Conservation (phyloP, 2,329 filamentous ascomycete species). For the Trematosphaeria pertusa region DNA sequence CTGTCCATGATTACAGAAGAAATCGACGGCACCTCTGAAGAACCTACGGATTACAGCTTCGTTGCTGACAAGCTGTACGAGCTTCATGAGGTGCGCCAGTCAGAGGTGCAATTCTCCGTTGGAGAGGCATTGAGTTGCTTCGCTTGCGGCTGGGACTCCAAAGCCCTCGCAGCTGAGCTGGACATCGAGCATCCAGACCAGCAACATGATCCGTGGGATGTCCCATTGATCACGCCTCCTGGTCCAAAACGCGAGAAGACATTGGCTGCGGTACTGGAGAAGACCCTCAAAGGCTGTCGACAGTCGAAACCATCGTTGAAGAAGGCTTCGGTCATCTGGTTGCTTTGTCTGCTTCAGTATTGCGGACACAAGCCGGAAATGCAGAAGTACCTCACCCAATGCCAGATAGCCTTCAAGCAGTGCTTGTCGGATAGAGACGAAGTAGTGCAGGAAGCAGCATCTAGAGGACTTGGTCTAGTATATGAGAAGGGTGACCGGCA, state of each 20-base stretch:
- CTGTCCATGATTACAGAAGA: constrained; percentile 69
- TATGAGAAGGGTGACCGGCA: constrained; percentile 89
- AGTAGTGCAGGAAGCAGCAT: constrained; percentile 93
- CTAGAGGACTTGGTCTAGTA: constrained; percentile 86
- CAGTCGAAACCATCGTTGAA: constrained; percentile 86
- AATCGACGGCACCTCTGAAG: constrained; percentile 40
- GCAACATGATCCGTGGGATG: constrained; percentile 39
- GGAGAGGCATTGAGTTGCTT: constrained; percentile 86
- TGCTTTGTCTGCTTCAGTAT: constrained; percentile 89
- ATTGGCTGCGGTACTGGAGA: constrained; percentile 68
- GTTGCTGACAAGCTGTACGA: constrained; percentile 74
- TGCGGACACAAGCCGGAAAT: constrained; percentile 81
- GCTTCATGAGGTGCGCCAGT: constrained; percentile 82
- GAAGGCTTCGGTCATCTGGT: constrained; percentile 94
- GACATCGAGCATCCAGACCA: constrained; percentile 70
- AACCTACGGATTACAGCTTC: constrained; percentile 52
- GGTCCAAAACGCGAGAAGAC: constrained; percentile 47
- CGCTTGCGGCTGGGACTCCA: constrained; percentile 82
- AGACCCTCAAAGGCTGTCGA: constrained; percentile 77
- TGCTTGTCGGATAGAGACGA: constrained; percentile 89
- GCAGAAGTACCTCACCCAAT: constrained; percentile 75
- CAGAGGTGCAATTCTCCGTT: constrained; percentile 88
- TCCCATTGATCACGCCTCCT: constrained; percentile 34
- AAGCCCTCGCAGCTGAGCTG: constrained; percentile 74
- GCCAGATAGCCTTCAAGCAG: constrained; percentile 85